phyloP scores from a whole-genome alignment of 2,329 filamentous ascomycete species.

The Botrytis byssoidea region DNA sequence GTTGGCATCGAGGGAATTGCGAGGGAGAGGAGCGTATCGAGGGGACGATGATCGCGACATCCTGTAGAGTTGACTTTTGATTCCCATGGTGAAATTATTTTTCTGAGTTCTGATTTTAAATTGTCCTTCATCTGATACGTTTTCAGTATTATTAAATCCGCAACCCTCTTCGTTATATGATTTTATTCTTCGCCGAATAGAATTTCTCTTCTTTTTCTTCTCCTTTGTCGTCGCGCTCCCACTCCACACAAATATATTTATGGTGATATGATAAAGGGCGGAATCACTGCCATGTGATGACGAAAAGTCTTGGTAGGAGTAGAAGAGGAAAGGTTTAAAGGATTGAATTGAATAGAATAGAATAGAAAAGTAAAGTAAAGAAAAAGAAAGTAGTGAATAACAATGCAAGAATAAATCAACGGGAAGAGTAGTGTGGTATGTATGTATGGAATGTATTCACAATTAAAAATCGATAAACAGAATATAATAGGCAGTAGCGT shows the following conservation, averaged over 20 bases:
- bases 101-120: not conserved
- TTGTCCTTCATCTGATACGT: not conserved
- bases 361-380: too few relatives aligned
- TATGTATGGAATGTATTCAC: not conserved
- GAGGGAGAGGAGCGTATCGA: constrained; percentile 29
- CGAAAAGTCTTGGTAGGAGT: not conserved
- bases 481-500: not conserved
- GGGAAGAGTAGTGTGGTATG: not conserved
- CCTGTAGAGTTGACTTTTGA: not conserved
- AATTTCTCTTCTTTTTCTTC: not conserved
- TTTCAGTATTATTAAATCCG: not conserved
- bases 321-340: not conserved
- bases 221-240: not conserved
- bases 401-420: not conserved
- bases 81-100: not conserved
- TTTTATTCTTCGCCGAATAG: not conserved
- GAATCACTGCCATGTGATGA: not conserved
- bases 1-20: constrained; percentile 28
- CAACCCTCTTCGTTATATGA: too few relatives aligned
- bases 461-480: not conserved
- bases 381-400: not conserved
- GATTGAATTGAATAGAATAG: not conserved
- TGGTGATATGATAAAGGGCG: not conserved
- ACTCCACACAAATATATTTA: not conserved
- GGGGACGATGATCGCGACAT: constrained; percentile 33